Conservation (phyloP, 2,329 filamentous ascomycete genomes). For the Trichoderma cornu-damae region DNA sequence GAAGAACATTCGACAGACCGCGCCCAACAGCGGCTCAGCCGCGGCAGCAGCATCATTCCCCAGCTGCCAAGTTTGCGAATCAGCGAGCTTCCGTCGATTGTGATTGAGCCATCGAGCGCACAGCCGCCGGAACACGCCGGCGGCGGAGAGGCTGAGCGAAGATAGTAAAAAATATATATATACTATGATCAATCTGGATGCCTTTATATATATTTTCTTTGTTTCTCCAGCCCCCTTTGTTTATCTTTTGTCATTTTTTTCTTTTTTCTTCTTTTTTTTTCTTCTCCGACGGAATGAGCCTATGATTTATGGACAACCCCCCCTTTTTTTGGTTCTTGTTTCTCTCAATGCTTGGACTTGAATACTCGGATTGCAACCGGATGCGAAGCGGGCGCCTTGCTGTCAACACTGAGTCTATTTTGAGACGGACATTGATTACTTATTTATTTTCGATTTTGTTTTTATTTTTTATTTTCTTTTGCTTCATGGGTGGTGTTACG, state of each 20-base stretch:
- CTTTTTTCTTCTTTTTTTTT: not conserved
- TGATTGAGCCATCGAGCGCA: slow-evolving; percentile 21
- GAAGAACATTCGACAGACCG: not conserved
- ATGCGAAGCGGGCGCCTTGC: slow-evolving; percentile 11
- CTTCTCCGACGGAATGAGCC: slow-evolving; percentile 2
- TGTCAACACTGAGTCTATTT: not conserved
- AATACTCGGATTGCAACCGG: not conserved
- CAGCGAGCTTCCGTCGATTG: slow-evolving; percentile 48
- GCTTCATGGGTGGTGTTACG: slow-evolving; percentile 9
- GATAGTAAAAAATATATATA: slow-evolving; percentile 9
- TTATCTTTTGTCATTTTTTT: too few relatives aligned
- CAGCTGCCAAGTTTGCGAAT: slow-evolving; percentile 51
- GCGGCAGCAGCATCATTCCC: slow-evolving; percentile 39
- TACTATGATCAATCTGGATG: not conserved
- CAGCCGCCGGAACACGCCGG: not conserved
- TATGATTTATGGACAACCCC: slow-evolving; percentile 10
- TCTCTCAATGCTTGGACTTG: not conserved
- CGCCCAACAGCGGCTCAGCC: slow-evolving; percentile 16
- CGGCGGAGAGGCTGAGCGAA: not conserved
- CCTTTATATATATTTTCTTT: not conserved
- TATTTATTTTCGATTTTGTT: too few relatives aligned
- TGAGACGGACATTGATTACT: not conserved
- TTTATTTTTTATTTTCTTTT: not conserved
- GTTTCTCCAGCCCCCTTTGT: too few relatives aligned
- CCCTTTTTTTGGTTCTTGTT: not conserved